A percentile compares a stretch with the other conserved stretches of the same genome.
phyloP scores from a whole-genome alignment of 2,329 filamentous ascomycete species.

The Fusarium haematococcum region DNA sequence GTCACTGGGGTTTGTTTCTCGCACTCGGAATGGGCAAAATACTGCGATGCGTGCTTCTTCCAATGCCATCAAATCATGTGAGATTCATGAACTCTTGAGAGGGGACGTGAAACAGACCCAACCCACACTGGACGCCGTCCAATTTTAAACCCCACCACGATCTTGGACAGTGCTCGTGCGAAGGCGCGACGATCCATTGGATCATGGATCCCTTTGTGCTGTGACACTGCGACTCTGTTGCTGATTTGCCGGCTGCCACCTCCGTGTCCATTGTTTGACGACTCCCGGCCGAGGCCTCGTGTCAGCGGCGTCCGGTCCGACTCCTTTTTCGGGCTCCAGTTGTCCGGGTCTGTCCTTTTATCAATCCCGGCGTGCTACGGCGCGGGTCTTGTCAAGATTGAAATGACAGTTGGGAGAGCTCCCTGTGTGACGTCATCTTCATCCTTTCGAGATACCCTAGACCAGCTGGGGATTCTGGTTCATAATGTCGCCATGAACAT shows the following conservation, averaged over 20 bases:
- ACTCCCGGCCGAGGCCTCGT: neutral
- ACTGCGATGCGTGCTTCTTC: neutral
- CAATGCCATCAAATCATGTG: neutral
- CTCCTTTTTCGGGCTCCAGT: neutral
- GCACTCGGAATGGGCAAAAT: neutral
- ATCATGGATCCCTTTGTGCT: slow-evolving; percentile 5
- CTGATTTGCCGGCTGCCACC: neutral
- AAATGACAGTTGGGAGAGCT: neutral
- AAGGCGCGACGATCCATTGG: slow-evolving; percentile 7
- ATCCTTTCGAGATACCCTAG: neutral
- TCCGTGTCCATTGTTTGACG: neutral
- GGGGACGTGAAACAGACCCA: slow-evolving; percentile 30
- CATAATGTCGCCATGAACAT: neutral
- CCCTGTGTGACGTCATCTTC: neutral
- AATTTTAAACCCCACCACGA: slow-evolving; percentile 33
- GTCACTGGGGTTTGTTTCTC: neutral
- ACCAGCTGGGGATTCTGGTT: neutral
- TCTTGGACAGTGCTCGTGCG: slow-evolving; percentile 14
- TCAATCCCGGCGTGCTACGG: neutral
- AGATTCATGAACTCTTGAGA: neutral
- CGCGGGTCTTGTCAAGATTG: neutral
- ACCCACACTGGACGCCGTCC: slow-evolving; percentile 29
- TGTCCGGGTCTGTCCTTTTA: neutral
- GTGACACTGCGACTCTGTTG: neutral
- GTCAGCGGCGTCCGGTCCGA: neutral